Conservation (phyloP, 257 asterid species). For the Penstemon barbatus region DNA sequence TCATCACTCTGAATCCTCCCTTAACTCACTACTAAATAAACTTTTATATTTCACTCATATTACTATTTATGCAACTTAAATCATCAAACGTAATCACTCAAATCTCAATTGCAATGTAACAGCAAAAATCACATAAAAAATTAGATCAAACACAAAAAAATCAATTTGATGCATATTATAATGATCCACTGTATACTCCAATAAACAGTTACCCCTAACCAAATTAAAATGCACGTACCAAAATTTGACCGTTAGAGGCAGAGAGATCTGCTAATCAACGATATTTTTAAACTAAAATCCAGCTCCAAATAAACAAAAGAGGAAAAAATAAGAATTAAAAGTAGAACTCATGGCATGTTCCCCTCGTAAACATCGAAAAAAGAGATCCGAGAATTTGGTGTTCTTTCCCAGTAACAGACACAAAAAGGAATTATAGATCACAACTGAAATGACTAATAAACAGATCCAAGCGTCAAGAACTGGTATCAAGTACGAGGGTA, state of each 20-base stretch:
- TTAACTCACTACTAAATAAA: no score
- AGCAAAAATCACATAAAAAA: slow-evolving; percentile 19
- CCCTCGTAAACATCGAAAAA: slow-evolving; percentile 30
- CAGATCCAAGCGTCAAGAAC: slow-evolving; percentile 24
- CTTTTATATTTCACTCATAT: no score
- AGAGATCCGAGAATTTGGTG: slow-evolving; percentile 22
- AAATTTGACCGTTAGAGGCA: slow-evolving; percentile 14
- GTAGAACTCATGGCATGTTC: slow-evolving; percentile 8
- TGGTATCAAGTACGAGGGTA: not conserved
- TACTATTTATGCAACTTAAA: no score
- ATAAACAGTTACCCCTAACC: not conserved
- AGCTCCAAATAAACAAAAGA: slow-evolving; percentile 1
- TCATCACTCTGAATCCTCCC: no score
- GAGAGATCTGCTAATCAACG: not conserved
- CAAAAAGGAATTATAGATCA: slow-evolving; percentile 15
- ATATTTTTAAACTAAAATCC: slow-evolving; percentile 20
- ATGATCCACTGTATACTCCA: slow-evolving; percentile 8
- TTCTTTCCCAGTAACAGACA: slow-evolving; percentile 1
- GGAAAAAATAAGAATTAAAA: no score
- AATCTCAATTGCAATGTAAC: slow-evolving; percentile 8
- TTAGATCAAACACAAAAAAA: not conserved
- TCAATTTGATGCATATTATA: not conserved
- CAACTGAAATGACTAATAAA: slow-evolving; percentile 15
- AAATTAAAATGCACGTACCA: slow-evolving; percentile 8
- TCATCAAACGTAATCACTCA: slow-evolving; percentile 41